Conservation (phyloP, 1,139 yeast species). For the Saccharomyces pastorianus region DNA sequence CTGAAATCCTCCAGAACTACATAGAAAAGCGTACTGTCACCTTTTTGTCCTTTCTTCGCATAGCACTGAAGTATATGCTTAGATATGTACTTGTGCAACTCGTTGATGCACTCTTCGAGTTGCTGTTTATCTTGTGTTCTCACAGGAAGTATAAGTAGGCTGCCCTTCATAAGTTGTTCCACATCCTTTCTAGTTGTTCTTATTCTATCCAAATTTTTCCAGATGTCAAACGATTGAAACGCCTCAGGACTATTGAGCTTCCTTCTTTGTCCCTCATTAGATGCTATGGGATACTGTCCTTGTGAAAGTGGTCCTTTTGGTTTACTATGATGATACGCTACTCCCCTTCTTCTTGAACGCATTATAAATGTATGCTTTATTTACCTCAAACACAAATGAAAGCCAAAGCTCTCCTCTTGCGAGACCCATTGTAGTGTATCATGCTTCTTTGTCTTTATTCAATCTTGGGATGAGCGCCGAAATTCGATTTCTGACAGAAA, state of each 20-base stretch:
- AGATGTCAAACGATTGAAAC: slow-evolving; percentile 19
- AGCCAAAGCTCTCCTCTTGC: too few species aligned
- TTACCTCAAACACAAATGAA: neutral
- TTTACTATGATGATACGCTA: neutral
- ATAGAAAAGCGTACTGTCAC: slow-evolving; percentile 3
- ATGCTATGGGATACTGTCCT: neutral
- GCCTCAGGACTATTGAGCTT: slow-evolving; percentile 1
- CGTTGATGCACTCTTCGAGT: slow-evolving; percentile 10
- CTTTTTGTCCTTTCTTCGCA: neutral
- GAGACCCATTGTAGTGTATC: neutral
- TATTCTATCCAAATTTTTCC: slow-evolving; percentile 21
- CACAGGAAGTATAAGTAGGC: slow-evolving; percentile 14
- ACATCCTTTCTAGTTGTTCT: slow-evolving; percentile 11
- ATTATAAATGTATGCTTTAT: neutral
- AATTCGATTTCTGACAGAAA: too few species aligned
- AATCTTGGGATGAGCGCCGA: too few species aligned
- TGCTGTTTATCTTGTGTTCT: slow-evolving; percentile 1
- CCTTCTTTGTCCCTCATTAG: neutral
- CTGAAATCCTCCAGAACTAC: slow-evolving; percentile 15
- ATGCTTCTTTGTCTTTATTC: too few species aligned
- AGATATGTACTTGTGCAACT: slow-evolving; percentile 15
- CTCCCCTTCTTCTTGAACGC: neutral
- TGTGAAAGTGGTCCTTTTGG: neutral
- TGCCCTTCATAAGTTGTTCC: slow-evolving; percentile 16
- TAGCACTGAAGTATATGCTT: slow-evolving; percentile 10